Conservation (phyloP, 495 filamentous ascomycete genomes). For the Neurospora africana region DNA sequence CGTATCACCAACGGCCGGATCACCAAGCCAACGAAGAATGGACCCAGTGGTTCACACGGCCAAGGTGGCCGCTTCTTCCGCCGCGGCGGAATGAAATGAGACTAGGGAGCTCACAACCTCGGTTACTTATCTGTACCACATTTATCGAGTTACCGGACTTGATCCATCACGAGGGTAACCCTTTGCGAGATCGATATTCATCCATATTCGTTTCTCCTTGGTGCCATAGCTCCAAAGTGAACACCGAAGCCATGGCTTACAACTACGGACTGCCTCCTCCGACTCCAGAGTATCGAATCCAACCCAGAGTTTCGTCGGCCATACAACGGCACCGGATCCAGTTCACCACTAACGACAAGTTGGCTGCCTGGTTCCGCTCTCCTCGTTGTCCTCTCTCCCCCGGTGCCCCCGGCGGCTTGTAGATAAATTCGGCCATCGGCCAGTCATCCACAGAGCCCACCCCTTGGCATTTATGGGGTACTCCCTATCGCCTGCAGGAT, state of each 20-base stretch:
- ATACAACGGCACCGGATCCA: not conserved
- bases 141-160: too few relatives aligned
- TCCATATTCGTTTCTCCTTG: too few relatives aligned
- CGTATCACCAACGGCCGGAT: not conserved
- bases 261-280: not conserved
- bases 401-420: slow-evolving; percentile 3
- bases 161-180: too few relatives aligned
- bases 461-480: not conserved
- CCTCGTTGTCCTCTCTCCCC: not conserved
- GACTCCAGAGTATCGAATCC: not conserved
- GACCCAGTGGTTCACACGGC: not conserved
- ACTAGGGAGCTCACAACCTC: not conserved
- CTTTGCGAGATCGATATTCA: too few relatives aligned
- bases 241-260: not conserved
- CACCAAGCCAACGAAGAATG: not conserved
- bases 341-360: not conserved
- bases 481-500: not conserved
- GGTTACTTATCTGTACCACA: too few relatives aligned
- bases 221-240: not conserved
- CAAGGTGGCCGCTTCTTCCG: not conserved
- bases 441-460: not conserved
- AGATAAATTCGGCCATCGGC: not conserved
- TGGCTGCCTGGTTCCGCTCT: too few relatives aligned
- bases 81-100: not conserved
- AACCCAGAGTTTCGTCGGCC: not conserved